These are phyloP conservation scores for Hemileccinum hortonii DNA, from an alignment of 1,284 basidiomycete genomes.

Conservation along the genomic window DNA sequence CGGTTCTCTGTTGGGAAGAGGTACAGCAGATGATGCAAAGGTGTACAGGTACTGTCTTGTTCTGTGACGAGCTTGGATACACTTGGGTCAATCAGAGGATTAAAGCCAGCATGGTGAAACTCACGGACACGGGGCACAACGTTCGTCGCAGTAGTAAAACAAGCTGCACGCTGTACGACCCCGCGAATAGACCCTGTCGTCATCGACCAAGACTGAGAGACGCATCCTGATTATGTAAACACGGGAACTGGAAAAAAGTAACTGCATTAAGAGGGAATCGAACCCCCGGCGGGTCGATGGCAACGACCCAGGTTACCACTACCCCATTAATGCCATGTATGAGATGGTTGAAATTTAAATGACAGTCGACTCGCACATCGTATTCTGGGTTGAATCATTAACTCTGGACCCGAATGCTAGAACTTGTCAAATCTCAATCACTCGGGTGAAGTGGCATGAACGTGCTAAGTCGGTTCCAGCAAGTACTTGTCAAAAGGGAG, in stretches of 20 bases:
- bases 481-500: too few relatives aligned
- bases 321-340: conserved; percentile 26
- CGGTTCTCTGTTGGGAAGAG: background rate
- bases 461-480: too few relatives aligned
- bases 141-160: background rate
- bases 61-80: conserved; percentile 5
- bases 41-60: conserved; percentile 2
- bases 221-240: background rate
- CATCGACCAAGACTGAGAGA: background rate
- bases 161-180: background rate
- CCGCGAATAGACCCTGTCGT: conserved; percentile 1
- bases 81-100: background rate
- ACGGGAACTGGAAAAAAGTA: background rate
- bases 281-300: conserved; percentile 68
- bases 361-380: too few relatives aligned
- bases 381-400: too few relatives aligned
- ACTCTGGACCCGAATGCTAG: too few relatives aligned
- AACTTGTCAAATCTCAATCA: too few relatives aligned
- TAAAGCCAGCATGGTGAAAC: conserved; percentile 4
- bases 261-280: conserved; percentile 51
- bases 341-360: too few relatives aligned
- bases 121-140: conserved; percentile 10
- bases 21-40: background rate
- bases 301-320: conserved; percentile 34
- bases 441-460: too few relatives aligned